Percentiles rank a stretch among this genome's conserved stretches.
These are phyloP conservation scores for Suillus spraguei DNA, from an alignment of 768 basidiomycete genomes.

Conservation along the genomic window DNA sequence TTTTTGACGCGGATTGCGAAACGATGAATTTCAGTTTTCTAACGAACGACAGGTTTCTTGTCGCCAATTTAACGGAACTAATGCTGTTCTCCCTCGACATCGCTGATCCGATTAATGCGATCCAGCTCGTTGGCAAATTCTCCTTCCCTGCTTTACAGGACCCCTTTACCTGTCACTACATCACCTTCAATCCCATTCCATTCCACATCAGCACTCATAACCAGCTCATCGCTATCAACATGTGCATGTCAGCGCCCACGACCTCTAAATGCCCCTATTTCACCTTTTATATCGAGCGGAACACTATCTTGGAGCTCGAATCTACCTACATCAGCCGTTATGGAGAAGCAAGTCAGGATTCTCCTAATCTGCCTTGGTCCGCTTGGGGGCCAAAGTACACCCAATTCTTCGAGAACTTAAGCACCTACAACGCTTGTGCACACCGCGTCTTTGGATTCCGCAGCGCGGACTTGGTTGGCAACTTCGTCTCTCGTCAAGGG, in stretches of 20 bases:
- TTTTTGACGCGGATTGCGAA: neutral
- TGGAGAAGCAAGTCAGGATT: neutral
- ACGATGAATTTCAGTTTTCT: neutral
- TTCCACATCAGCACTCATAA: neutral
- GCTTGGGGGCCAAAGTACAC: neutral
- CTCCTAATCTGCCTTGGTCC: neutral
- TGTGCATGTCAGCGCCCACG: neutral
- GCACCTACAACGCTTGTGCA: no score
- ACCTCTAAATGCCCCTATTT: neutral
- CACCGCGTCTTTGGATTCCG: neutral
- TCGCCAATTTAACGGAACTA: neutral
- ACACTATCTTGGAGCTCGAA: neutral
- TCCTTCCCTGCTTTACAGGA: neutral
- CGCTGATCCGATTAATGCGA: neutral
- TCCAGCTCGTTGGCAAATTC: neutral
- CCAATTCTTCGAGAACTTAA: neutral
- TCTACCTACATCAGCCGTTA: neutral
- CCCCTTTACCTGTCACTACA: neutral
- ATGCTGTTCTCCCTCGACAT: neutral
- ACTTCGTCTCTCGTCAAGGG: neutral
- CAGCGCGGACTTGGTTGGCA: neutral
- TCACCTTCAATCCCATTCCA: neutral
- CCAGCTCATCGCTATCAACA: neutral
- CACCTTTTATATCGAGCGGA: neutral
- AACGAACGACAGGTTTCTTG: neutral